These are phyloP conservation scores for Venturia effusa DNA, from an alignment of 2,329 filamentous ascomycete genomes.

Conservation along the genomic window DNA sequence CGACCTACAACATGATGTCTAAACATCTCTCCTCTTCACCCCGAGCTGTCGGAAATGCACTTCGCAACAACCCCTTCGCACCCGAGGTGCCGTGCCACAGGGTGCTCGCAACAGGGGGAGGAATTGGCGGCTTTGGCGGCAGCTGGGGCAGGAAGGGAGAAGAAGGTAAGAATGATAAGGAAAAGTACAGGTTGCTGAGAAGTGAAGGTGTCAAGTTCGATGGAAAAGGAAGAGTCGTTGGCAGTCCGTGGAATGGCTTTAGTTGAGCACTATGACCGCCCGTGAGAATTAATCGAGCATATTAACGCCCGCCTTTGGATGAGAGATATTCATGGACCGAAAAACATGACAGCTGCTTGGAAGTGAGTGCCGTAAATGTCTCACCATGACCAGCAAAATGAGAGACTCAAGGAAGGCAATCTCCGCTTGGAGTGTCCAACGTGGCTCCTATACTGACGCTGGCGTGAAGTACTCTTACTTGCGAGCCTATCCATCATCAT, in stretches of 20 bases:
- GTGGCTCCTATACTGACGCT: too few relatives aligned
- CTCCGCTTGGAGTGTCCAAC: too few relatives aligned
- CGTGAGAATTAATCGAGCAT: too few relatives aligned
- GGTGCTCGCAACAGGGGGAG: constrained; percentile 23
- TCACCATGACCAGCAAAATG: too few relatives aligned
- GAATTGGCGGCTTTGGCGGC: constrained; percentile 42
- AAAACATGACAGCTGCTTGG: too few relatives aligned
- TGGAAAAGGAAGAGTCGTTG: constrained; percentile 21
- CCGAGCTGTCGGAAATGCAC: constrained; percentile 29
- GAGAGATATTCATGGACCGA: too few relatives aligned
- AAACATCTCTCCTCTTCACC: constrained; percentile 20
- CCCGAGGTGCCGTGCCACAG: constrained; percentile 33
- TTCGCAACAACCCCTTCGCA: constrained; percentile 24
- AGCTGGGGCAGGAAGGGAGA: constrained; percentile 29
- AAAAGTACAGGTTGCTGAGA: constrained; percentile 31
- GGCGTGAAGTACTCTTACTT: too few relatives aligned
- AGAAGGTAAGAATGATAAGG: constrained; percentile 29
- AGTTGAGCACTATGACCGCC: neutral
- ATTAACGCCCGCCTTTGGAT: too few relatives aligned
- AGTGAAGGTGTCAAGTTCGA: constrained; percentile 36
- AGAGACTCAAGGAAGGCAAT: too few relatives aligned
- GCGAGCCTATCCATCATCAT: too few relatives aligned
- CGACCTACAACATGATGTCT: constrained; percentile 26
- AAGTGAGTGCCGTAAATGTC: too few relatives aligned
- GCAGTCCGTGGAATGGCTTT: neutral